Conservation (phyloP, 1,284 basidiomycete species). For the Sporisorium iseilematis-ciliati region DNA sequence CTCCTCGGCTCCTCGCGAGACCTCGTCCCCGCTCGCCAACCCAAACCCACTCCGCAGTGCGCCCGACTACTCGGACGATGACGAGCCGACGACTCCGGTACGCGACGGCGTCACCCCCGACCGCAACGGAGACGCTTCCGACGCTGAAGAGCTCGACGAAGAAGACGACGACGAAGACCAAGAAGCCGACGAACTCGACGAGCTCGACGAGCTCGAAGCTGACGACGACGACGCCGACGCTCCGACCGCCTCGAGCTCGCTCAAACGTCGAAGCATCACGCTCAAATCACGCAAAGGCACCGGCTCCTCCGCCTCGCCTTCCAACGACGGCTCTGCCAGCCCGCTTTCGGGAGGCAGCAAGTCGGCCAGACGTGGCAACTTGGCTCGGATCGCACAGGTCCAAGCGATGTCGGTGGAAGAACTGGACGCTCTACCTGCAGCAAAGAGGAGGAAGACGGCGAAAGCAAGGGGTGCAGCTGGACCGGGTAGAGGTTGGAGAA, state of each 20-base stretch:
- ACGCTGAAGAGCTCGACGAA: conserved; percentile 26
- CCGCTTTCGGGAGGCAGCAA: conserved; percentile 22
- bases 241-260: conserved; percentile 15
- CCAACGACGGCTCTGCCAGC: conserved; percentile 36
- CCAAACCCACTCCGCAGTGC: conserved; percentile 38
- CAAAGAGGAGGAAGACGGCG: conserved; percentile 64
- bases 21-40: conserved; percentile 47
- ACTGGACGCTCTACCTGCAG: conserved; percentile 66
- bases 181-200: conserved; percentile 46
- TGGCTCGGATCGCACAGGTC: conserved; percentile 30
- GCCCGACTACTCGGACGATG: conserved; percentile 47
- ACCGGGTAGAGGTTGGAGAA: conserved; percentile 66
- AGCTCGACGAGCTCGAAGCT: conserved; percentile 46
- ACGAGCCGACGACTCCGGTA: conserved; percentile 17
- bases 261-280: conserved; percentile 42
- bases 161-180: conserved; percentile 35
- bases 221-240: conserved; percentile 29
- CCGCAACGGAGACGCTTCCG: conserved; percentile 7
- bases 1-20: conserved; percentile 46
- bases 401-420: conserved; percentile 60
- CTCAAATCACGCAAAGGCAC: conserved; percentile 39
- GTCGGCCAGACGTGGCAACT: conserved; percentile 18
- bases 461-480: conserved; percentile 67
- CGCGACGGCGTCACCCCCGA: conserved; percentile 5
- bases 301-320: conserved; percentile 31